phyloP scores from a whole-genome alignment of 2,329 filamentous ascomycete genomes.

The Exutisphaerella laricina region DNA sequence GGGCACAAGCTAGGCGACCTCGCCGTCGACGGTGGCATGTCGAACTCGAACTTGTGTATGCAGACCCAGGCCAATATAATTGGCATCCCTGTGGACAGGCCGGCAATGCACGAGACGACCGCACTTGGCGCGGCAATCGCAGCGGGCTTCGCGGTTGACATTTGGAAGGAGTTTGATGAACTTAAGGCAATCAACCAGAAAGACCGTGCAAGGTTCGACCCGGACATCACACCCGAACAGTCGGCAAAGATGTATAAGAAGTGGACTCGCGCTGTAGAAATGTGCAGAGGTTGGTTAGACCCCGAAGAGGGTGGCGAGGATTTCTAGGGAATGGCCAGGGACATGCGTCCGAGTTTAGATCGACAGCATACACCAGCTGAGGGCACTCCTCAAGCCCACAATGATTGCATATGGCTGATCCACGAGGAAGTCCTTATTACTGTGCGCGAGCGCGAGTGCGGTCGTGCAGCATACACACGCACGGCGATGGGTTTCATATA shows the following conservation, averaged over 20 bases:
- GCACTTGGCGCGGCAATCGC: conserved; percentile 84
- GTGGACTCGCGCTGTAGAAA: conserved; percentile 73
- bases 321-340: too few relatives aligned
- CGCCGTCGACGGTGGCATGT: conserved; percentile 84
- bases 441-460: too few relatives aligned
- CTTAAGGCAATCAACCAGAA: conserved; percentile 66
- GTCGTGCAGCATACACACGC: too few relatives aligned
- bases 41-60: conserved; percentile 85
- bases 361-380: too few relatives aligned
- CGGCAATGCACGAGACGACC: conserved; percentile 85
- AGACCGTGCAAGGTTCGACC: conserved; percentile 64
- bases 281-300: conserved; percentile 64
- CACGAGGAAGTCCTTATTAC: too few relatives aligned
- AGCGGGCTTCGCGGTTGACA: conserved; percentile 71
- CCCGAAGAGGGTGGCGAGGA: conserved; percentile 19
- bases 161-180: conserved; percentile 72
- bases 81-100: conserved; percentile 75
- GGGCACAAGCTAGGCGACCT: conserved; percentile 68
- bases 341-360: too few relatives aligned
- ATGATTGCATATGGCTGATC: too few relatives aligned
- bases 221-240: conserved; percentile 55
- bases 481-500: too few relatives aligned
- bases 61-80: conserved; percentile 84
- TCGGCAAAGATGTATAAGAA: conserved; percentile 58
- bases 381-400: too few relatives aligned